These are phyloP conservation scores for Venturiaceae sp. DNA, from an alignment of 2,329 filamentous ascomycete genomes.

Conservation along the genomic window DNA sequence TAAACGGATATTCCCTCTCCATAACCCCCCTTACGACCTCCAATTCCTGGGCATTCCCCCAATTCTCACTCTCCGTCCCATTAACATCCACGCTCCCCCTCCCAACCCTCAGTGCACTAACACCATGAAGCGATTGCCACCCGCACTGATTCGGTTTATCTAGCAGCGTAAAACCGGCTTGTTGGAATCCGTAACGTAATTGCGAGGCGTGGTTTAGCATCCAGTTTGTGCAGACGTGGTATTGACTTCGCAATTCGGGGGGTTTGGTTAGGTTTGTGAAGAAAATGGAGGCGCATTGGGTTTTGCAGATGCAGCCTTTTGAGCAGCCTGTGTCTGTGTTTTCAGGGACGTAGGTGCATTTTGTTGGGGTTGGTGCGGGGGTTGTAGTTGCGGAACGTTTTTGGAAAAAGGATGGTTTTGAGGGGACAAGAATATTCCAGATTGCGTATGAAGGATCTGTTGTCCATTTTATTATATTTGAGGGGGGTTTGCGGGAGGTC, in stretches of 20 bases:
- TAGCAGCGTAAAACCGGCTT: neutral
- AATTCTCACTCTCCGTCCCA: neutral
- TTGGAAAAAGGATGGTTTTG: neutral
- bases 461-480: neutral
- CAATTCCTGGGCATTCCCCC: neutral
- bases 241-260: neutral
- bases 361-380: neutral
- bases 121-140: neutral
- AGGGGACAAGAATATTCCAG: neutral
- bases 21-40: neutral
- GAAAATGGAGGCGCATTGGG: neutral
- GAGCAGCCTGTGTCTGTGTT: neutral
- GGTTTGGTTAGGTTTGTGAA: neutral
- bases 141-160: neutral
- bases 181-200: neutral
- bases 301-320: slow-evolving; percentile 2
- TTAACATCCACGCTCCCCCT: slow-evolving; percentile 4
- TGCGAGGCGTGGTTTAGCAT: slow-evolving; percentile 2
- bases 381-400: neutral
- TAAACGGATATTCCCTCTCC: slow-evolving; percentile 2
- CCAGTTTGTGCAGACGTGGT: slow-evolving; percentile 6
- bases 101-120: neutral
- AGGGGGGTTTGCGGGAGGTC: neutral
- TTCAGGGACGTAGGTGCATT: slow-evolving; percentile 4
- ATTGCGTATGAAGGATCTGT: neutral